Conservation (phyloP, 2,329 filamentous ascomycete species). For the Fusarium pseudonygamai region DNA sequence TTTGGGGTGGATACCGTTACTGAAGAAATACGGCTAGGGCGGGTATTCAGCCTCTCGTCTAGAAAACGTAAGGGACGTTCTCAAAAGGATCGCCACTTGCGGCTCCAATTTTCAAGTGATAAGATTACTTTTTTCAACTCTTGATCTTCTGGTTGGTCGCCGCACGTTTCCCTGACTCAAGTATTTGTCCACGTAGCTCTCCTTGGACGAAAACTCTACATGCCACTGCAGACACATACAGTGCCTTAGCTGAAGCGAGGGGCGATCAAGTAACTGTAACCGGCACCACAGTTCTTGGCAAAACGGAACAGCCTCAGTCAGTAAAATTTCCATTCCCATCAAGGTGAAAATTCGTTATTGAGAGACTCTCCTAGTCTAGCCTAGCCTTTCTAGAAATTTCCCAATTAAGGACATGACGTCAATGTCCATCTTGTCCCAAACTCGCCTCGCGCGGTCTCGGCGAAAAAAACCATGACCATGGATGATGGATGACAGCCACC, state of each 20-base stretch:
- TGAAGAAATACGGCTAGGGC: conserved; percentile 32
- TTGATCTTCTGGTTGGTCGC: conserved; percentile 20
- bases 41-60: conserved; percentile 13
- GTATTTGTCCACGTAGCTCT: conserved; percentile 27
- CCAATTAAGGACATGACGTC: conserved; percentile 20
- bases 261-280: background rate
- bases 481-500: conserved; percentile 8
- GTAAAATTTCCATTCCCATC: background rate
- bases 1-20: conserved; percentile 31
- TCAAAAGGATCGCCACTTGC: conserved; percentile 31
- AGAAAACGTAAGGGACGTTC: background rate
- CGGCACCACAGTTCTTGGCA: background rate
- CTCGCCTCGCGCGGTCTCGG: conserved; percentile 19
- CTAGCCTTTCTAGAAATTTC: conserved; percentile 24
- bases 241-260: background rate
- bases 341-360: conserved; percentile 21
- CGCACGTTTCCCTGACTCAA: conserved; percentile 28
- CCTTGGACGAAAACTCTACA: background rate
- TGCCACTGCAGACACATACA: background rate
- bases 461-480: conserved; percentile 2
- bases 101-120: conserved; percentile 20
- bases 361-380: background rate
- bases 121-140: conserved; percentile 23
- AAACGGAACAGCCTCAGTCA: conserved; percentile 4
- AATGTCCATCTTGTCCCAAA: conserved; percentile 3